Evolutionary conservation across 2,329 filamentous ascomycete species (phyloP).

Genomic region (Helminthosporium solani): DNA sequence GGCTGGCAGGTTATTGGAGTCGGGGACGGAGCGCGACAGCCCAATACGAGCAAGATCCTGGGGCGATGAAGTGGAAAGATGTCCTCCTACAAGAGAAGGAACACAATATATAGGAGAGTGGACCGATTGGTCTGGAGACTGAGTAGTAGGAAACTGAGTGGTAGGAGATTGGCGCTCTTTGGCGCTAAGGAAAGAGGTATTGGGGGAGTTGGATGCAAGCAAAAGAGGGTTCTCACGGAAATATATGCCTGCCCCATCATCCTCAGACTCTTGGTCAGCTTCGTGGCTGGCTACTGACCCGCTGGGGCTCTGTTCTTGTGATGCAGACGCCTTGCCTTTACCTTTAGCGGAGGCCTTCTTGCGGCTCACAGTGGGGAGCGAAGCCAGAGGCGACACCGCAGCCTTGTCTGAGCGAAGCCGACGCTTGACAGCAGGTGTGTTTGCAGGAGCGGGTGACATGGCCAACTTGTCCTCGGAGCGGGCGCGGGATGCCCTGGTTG

Average conservation of each 20-base stretch:
- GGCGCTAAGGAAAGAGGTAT: background rate
- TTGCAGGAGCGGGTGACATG: background rate
- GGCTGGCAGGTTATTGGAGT: too few relatives aligned
- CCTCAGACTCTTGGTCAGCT: background rate
- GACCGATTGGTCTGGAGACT: background rate
- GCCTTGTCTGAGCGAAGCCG: slow-evolving; percentile 17
- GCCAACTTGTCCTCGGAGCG: background rate
- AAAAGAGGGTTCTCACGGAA: slow-evolving; percentile 1
- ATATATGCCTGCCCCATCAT: slow-evolving; percentile 4
- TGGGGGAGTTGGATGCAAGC: background rate
- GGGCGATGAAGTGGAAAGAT: too few relatives aligned
- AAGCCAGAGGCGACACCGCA: slow-evolving; percentile 1
- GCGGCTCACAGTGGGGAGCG: background rate
- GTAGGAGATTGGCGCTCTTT: background rate
- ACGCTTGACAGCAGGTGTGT: slow-evolving; percentile 5
- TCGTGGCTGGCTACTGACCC: background rate
- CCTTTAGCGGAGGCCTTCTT: background rate
- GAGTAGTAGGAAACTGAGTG: background rate
- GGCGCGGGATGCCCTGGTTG: background rate
- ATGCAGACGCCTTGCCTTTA: background rate
- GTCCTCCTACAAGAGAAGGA: too few relatives aligned
- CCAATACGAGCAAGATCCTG: too few relatives aligned
- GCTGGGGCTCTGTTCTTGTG: background rate
- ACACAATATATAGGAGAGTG: background rate
- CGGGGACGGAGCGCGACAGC: too few relatives aligned